Percentiles rank a stretch among this genome's conserved stretches.
Conservation (phyloP, 169 alveolate species). For the Plasmodium coatneyi region DNA sequence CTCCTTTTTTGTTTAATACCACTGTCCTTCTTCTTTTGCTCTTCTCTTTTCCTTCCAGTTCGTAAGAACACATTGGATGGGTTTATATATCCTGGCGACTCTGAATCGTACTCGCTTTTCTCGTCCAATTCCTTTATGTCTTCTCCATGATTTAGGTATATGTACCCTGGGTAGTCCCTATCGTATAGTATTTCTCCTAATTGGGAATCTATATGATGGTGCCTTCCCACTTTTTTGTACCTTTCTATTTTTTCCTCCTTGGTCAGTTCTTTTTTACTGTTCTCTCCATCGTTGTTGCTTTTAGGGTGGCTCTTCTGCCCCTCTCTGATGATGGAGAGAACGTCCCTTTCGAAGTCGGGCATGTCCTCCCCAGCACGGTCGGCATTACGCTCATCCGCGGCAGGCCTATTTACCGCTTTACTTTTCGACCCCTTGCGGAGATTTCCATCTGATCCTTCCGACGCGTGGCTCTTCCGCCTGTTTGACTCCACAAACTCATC, state of each 20-base stretch:
- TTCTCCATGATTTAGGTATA: constrained; percentile 67
- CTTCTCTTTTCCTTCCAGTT: constrained; percentile 84
- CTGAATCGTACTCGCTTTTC: constrained; percentile 55
- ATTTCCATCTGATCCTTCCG: not conserved
- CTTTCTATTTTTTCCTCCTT: constrained; percentile 44
- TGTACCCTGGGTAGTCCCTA: constrained; percentile 72
- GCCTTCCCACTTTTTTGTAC: constrained; percentile 68
- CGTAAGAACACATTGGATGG: constrained; percentile 82
- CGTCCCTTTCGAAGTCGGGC: constrained; percentile 22
- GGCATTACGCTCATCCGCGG: not conserved
- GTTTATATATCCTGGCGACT: constrained; percentile 81
- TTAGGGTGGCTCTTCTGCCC: not conserved
- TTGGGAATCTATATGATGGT: constrained; percentile 39
- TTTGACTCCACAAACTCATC: constrained; percentile 25
- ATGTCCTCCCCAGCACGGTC: too few relatives aligned
- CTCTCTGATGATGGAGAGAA: not conserved
- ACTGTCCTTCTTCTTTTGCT: constrained; percentile 79
- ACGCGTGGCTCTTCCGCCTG: not conserved
- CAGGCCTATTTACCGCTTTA: not conserved
- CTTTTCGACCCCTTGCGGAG: not conserved
- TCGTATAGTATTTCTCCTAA: constrained; percentile 55
- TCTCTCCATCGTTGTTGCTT: not conserved
- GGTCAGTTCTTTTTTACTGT: not conserved
- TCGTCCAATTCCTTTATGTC: constrained; percentile 55
- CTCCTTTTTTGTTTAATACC: constrained; percentile 82